Evolutionary conservation across 164 flowering plant genomes (phyloP).

Genomic region (Magnolia changhungtana): DNA sequence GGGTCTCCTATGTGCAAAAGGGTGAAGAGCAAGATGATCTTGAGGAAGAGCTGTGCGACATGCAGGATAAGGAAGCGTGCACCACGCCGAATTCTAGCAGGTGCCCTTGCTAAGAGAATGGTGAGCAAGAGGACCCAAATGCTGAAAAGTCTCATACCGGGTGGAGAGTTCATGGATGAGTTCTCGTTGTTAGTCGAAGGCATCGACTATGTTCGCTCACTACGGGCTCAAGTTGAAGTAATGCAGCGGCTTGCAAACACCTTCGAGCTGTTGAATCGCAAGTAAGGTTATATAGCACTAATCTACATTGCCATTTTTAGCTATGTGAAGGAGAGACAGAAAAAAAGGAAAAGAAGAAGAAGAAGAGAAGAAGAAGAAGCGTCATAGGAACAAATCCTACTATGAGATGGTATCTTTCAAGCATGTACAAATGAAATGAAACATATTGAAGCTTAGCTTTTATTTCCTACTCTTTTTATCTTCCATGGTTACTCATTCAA

Average conservation of each 20-base stretch:
- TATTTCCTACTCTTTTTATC: neutral
- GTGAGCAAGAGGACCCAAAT: constrained; percentile 51
- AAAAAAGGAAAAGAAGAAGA: neutral
- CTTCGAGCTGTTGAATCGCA: constrained; percentile 15
- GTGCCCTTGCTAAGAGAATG: constrained; percentile 46
- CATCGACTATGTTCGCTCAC: constrained; percentile 62
- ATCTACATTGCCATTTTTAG: neutral
- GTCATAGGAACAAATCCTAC: neutral
- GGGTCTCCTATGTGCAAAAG: constrained; percentile 8
- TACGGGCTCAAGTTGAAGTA: constrained; percentile 71
- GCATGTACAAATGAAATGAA: constrained; percentile 31
- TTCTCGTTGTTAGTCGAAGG: constrained; percentile 53
- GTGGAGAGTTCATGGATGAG: constrained; percentile 63
- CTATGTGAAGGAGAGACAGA: neutral
- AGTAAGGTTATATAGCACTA: constrained; percentile 18
- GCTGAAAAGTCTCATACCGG: constrained; percentile 61
- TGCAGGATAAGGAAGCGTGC: constrained; percentile 17
- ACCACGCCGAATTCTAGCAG: constrained; percentile 5
- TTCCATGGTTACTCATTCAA: neutral
- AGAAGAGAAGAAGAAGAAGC: neutral
- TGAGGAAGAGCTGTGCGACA: constrained; percentile 30
- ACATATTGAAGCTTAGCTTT: constrained; percentile 4
- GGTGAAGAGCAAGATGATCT: constrained; percentile 41
- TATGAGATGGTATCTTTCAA: constrained; percentile 15
- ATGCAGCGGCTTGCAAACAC: constrained; percentile 54